Base-by-base conservation (phyloP, 2,329 filamentous ascomycete species). In the Elsinoe ampelina region DNA sequence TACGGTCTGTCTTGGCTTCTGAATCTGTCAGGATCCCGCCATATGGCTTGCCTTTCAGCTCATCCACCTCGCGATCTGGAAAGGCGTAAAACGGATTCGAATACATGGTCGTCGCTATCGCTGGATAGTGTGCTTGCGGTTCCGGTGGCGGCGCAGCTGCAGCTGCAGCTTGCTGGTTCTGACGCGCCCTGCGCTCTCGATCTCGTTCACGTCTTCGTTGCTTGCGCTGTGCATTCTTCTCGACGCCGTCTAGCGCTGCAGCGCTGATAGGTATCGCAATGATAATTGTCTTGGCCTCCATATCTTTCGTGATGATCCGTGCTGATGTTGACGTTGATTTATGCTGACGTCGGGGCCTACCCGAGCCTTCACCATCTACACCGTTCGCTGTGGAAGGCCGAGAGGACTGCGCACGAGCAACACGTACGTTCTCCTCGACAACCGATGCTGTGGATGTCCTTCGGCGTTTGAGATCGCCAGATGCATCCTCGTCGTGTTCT, bases 41-140 rank as follows among this genome's bases (percentile, higher is more conserved):
- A 62, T 97, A 98, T 0, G 93, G 93, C 68, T 95, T 97, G 51
- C 87, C 87, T 69, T 95, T 95, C 38, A 84, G 76, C 65, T 97
- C 91, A 59, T 96, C 91, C 15, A 83, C 83, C 63, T 96, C 92
- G 62, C 87, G 88, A 63, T 96, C 92, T 60, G 87, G 86, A 62
- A 96, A 91, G 0, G 88, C 88, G 64, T 92, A 92, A 66, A 95
- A 92, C 1, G 88, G 87, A 59, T 89, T 86, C 1, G 83, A 82
- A 66, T 88, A 91, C 69, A 65, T 79, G 66, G 67, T 80, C 70
- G 72, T 82, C 73, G 71, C 85, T 67, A 71, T 85, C 67, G 79
- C 75, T 57, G 81, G 82, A 62, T 82, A 69, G 77, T 81, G 66
- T 77, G 77, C 38, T 11, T 65, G 59, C 11, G 55, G 54, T 68